Percentiles rank a stretch among this genome's conserved stretches.
These are phyloP conservation scores for Citrus reticulata DNA, from an alignment of 345 rosid genomes.

Conservation along the genomic window DNA sequence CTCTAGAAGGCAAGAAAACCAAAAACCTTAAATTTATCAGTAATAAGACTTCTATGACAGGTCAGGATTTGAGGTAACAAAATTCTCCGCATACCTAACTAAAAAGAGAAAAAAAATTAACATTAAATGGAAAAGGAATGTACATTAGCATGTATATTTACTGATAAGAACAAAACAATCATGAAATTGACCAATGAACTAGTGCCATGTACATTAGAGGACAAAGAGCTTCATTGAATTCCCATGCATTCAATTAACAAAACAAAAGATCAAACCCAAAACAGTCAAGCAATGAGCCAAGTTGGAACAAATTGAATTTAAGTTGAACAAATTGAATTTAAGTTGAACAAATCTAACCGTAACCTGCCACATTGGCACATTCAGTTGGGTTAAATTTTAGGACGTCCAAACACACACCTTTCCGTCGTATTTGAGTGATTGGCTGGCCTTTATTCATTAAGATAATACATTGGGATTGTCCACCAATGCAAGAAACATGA, in stretches of 20 bases:
- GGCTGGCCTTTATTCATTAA: background rate
- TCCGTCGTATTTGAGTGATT: background rate
- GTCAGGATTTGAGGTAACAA: background rate
- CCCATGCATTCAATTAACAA: background rate
- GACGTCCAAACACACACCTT: background rate
- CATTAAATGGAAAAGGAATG: background rate
- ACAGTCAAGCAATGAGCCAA: background rate
- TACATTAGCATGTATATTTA: background rate
- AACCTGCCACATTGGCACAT: background rate
- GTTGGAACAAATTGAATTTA: background rate
- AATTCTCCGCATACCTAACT: background rate
- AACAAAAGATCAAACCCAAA: background rate
- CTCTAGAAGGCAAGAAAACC: slow-evolving; percentile 6
- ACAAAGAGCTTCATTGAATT: background rate
- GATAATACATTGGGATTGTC: background rate
- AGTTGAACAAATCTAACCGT: background rate
- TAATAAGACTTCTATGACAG: background rate
- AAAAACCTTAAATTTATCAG: background rate
- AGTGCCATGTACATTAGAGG: background rate
- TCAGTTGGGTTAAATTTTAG: background rate
- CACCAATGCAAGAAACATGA: background rate
- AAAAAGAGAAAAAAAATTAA: background rate
- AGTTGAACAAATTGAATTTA: background rate
- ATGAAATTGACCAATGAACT: background rate
- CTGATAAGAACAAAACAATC: background rate